phyloP scores from a whole-genome alignment of 2,329 filamentous ascomycete species.

The Colletotrichum sp. region DNA sequence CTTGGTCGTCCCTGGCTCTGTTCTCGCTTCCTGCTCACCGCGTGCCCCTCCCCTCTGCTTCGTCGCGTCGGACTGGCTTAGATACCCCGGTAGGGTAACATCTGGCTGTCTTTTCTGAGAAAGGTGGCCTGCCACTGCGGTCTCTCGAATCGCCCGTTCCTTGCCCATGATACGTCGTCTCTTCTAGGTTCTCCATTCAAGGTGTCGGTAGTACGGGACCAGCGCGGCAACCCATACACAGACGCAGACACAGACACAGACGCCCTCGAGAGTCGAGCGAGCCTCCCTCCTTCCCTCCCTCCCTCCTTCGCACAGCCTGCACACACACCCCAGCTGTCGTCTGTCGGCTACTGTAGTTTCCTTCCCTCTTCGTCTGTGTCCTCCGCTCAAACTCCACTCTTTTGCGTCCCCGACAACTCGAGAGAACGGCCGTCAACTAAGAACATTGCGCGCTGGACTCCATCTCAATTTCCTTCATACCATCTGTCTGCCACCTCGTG shows the following conservation, averaged over 20 bases:
- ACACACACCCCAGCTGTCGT: neutral
- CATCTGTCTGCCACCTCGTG: constrained; percentile 19
- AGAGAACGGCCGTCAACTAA: neutral
- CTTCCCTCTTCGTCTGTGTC: constrained; percentile 2
- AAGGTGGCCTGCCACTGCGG: neutral
- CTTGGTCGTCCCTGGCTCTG: neutral
- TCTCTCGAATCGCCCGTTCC: neutral
- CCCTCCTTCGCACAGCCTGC: neutral
- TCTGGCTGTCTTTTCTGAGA: neutral
- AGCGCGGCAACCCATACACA: constrained; percentile 7
- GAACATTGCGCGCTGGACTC: constrained; percentile 13
- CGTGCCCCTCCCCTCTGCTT: neutral
- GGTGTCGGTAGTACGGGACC: neutral
- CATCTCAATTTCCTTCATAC: constrained; percentile 17
- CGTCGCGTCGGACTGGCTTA: neutral
- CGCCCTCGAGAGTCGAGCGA: neutral
- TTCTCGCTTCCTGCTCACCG: neutral
- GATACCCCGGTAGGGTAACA: neutral
- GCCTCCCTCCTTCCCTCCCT: neutral
- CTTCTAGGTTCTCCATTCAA: neutral
- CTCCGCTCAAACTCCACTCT: neutral
- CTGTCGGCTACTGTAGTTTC: neutral
- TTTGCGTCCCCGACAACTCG: neutral
- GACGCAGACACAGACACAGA: neutral
- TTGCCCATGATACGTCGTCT: neutral